Evolutionary conservation across 108 stramenopile genomes (phyloP).

Genomic region (Fragilaria radians): DNA sequence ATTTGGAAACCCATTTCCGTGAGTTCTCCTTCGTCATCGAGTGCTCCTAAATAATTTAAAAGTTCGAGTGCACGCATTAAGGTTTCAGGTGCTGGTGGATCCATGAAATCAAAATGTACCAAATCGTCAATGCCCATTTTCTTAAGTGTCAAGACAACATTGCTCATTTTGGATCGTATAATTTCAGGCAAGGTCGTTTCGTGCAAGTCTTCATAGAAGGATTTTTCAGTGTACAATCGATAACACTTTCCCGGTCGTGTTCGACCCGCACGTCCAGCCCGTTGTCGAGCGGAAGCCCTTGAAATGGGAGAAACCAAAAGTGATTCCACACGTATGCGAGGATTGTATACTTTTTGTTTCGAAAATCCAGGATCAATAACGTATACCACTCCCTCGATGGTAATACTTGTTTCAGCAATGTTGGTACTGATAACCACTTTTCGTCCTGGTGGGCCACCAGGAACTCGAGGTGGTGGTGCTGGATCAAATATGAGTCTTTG

Average conservation of each 20-base stretch:
- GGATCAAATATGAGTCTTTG: slow-evolving; percentile 91
- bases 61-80: slow-evolving; percentile 98
- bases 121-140: slow-evolving; percentile 98
- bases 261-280: slow-evolving; percentile 94
- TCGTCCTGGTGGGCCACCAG: slow-evolving; percentile 93
- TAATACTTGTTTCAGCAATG: slow-evolving; percentile 98
- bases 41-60: slow-evolving; percentile 95
- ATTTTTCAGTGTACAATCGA: slow-evolving; percentile 96
- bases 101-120: slow-evolving; percentile 99
- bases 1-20: slow-evolving; percentile 96
- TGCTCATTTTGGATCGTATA: slow-evolving; percentile 88
- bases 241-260: slow-evolving; percentile 99
- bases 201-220: slow-evolving; percentile 94
- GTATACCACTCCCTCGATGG: slow-evolving; percentile 99
- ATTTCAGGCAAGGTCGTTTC: slow-evolving; percentile 99
- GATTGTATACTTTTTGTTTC: slow-evolving; percentile 99
- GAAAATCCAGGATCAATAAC: slow-evolving; percentile 99
- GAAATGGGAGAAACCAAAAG: slow-evolving; percentile 98
- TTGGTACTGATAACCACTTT: slow-evolving; percentile 99
- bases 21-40: slow-evolving; percentile 97
- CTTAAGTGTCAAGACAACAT: slow-evolving; percentile 93
- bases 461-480: slow-evolving; percentile 88
- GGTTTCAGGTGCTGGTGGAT: slow-evolving; percentile 99
- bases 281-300: slow-evolving; percentile 91
- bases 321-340: slow-evolving; percentile 95